phyloP scores from a whole-genome alignment of 2,329 filamentous ascomycete genomes.

The Colletotrichum siamense region DNA sequence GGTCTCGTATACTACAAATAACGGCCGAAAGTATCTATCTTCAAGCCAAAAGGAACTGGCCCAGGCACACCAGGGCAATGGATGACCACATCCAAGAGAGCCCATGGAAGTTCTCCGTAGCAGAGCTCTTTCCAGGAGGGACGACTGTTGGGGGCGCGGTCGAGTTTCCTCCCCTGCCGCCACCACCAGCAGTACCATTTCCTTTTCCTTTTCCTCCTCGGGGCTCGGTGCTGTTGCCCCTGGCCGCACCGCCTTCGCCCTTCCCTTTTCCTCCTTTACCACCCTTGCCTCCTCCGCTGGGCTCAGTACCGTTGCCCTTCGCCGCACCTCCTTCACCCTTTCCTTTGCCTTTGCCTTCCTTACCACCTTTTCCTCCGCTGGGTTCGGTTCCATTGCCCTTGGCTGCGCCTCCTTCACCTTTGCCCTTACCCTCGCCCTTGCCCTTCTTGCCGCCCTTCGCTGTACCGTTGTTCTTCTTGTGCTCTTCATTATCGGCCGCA shows the following conservation, averaged over 20 bases:
- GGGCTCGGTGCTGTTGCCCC: background rate
- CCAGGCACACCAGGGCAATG: background rate
- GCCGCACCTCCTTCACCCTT: background rate
- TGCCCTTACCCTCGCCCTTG: background rate
- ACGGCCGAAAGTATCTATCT: background rate
- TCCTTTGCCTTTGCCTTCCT: background rate
- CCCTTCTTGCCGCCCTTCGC: background rate
- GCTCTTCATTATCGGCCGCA: background rate
- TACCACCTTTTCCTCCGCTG: background rate
- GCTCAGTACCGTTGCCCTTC: background rate
- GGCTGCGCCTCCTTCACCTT: background rate
- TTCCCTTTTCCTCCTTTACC: background rate
- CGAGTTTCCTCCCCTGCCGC: background rate
- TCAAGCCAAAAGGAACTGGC: constrained; percentile 7
- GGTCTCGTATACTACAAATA: background rate
- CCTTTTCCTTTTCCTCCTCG: background rate
- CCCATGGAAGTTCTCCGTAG: background rate
- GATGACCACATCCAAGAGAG: background rate
- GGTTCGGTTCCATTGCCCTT: background rate
- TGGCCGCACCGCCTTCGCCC: background rate
- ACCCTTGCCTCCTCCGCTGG: background rate
- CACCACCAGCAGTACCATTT: background rate
- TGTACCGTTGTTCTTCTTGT: background rate
- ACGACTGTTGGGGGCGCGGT: background rate
- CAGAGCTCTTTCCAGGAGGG: background rate